Evolutionary conservation across 148 eudicot species (phyloP), one percentile per base, ranked within the genome.

Genomic region (Selenicereus undatus): DNA sequence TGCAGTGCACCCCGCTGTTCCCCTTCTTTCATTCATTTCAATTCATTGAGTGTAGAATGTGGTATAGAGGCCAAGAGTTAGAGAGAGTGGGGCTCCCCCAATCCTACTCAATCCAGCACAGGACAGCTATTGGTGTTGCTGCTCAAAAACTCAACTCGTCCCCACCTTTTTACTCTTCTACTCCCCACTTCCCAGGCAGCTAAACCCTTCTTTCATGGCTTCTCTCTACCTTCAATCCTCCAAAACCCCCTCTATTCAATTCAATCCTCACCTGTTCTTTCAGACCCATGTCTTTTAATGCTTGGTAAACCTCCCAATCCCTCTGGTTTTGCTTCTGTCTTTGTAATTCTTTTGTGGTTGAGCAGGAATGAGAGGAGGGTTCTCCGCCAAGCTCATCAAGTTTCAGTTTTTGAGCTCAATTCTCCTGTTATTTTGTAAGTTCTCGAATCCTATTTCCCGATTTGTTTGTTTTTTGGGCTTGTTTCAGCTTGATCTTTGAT

Each of bases 381-480:
- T 74, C 26, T 79, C 58, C 75, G 50, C 75, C 50, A 62, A 52
- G 7, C 52, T 74, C 56, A 56, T 65, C 72, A 83, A 83, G 73
- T 17, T 83, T 21, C 82, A 75, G 35, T 22, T 76, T 84, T 81
- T 84, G 51, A 77, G 60, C 86, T 80, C 82, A 81, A 50, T 89
- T 71, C 85, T 92, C 68, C 76, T 88, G 29, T 56, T 82, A 81
- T 60, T 89, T 24, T 85, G 97, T 92, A 84, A 92, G 94, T 87
- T 71, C 32, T 87, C 73, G 3, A 75, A 4, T 8, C 72, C 65
- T 35, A 8, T 81, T 76, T 79, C 29, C 43, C 10, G 43, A 83
- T 80, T 72, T 13, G 64, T 43, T 71, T 13, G 7, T 51, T 83
- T 82, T 48, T 48, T 48, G 0, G 39, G 26, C 52, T 80, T 73